A percentile compares a stretch with the other conserved stretches of the same genome.
Conservation (phyloP, 106 monocot genomes). For the Gastrodia elata region DNA sequence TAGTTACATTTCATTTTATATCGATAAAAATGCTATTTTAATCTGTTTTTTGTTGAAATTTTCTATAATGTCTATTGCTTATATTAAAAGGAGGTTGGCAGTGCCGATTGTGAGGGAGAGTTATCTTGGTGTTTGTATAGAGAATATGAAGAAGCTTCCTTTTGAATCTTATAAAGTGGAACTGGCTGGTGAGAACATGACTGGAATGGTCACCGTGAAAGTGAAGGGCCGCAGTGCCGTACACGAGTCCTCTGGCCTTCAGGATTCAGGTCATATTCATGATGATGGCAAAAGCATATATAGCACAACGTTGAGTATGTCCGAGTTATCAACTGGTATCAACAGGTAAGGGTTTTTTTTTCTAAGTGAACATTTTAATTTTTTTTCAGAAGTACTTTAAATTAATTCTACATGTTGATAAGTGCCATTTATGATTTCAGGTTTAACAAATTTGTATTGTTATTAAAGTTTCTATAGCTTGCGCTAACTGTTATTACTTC, state of each 20-base stretch:
- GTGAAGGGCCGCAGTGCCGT: conserved; percentile 94
- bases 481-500: not conserved
- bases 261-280: conserved; percentile 84
- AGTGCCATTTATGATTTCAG: not conserved
- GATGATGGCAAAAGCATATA: conserved; percentile 91
- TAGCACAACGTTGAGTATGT: conserved; percentile 95
- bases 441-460: not conserved
- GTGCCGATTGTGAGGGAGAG: conserved; percentile 71
- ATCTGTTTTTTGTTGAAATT: not conserved
- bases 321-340: conserved; percentile 85
- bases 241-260: conserved; percentile 90
- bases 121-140: conserved; percentile 64
- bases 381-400: not conserved
- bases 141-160: conserved; percentile 48
- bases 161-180: conserved; percentile 76
- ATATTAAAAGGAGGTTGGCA: conserved; percentile 75
- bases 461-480: not conserved
- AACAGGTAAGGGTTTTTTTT: conserved; percentile 52
- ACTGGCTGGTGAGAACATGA: conserved; percentile 25
- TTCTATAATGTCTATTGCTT: not conserved
- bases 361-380: not conserved
- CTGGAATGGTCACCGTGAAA: conserved; percentile 74
- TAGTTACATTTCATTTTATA: not conserved
- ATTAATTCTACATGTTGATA: not conserved
- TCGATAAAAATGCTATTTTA: not conserved